Conservation (phyloP, 106 monocot species). For the Triglochin maritima region DNA sequence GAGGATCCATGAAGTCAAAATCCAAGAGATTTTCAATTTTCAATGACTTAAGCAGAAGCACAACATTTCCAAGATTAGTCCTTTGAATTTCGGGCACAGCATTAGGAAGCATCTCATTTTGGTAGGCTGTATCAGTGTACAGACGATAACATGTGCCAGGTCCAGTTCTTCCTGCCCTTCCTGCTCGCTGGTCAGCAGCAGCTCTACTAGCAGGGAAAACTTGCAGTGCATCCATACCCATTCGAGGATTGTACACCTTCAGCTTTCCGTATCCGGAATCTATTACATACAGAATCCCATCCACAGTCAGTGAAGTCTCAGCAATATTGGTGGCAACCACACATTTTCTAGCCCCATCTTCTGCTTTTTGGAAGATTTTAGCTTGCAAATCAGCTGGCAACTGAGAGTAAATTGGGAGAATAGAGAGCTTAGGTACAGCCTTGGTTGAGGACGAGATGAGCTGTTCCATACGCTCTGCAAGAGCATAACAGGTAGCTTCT, state of each 20-base stretch:
- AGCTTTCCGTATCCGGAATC: slow-evolving; percentile 93
- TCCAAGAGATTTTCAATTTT: slow-evolving; percentile 81
- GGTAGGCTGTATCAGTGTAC: slow-evolving; percentile 84
- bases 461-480: slow-evolving; percentile 86
- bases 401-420: slow-evolving; percentile 93
- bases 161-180: slow-evolving; percentile 88
- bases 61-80: slow-evolving; percentile 87
- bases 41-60: slow-evolving; percentile 74
- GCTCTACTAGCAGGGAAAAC: slow-evolving; percentile 92
- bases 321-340: slow-evolving; percentile 97
- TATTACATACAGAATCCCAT: slow-evolving; percentile 90
- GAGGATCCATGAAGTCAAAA: slow-evolving; percentile 98
- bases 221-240: slow-evolving; percentile 98
- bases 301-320: slow-evolving; percentile 88
- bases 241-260: slow-evolving; percentile 92
- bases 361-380: slow-evolving; percentile 93
- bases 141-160: slow-evolving; percentile 93
- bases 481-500: slow-evolving; percentile 88
- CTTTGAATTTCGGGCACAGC: slow-evolving; percentile 93
- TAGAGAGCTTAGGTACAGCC: slow-evolving; percentile 69
- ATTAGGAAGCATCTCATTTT: slow-evolving; percentile 84
- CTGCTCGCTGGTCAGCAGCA: slow-evolving; percentile 89
- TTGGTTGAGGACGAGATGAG: slow-evolving; percentile 58
- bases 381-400: slow-evolving; percentile 90
- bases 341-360: slow-evolving; percentile 88